Evolutionary conservation across 306 rosid genomes (phyloP).

Genomic region (Argentina anserina): DNA sequence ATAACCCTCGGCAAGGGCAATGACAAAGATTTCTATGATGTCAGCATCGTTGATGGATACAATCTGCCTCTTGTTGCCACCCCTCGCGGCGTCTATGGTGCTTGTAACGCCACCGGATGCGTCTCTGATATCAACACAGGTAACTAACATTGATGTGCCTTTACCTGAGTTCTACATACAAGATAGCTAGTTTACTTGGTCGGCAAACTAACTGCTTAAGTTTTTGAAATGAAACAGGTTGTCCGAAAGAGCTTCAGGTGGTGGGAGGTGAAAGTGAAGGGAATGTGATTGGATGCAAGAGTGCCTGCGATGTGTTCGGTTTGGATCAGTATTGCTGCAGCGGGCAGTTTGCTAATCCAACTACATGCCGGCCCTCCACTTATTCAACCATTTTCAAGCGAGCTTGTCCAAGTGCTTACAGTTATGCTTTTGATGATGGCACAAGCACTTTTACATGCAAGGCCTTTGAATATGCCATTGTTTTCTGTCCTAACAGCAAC

Average conservation of each 20-base stretch:
- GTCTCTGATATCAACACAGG: conserved; percentile 63
- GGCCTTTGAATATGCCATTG: conserved; percentile 64
- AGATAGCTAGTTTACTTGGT: neutral
- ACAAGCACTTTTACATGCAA: conserved; percentile 90
- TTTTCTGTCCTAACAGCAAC: conserved; percentile 58
- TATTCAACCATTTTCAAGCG: conserved; percentile 75
- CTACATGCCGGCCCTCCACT: conserved; percentile 65
- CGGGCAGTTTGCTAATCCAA: conserved; percentile 79
- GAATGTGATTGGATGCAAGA: conserved; percentile 70
- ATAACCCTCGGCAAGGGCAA: conserved; percentile 71
- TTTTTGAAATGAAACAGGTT: conserved; percentile 43
- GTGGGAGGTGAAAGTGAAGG: conserved; percentile 49
- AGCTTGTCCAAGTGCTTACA: conserved; percentile 92
- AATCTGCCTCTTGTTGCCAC: conserved; percentile 66
- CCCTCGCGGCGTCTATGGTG: conserved; percentile 52
- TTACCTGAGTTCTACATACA: neutral
- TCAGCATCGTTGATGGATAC: conserved; percentile 85
- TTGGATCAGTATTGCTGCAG: conserved; percentile 80
- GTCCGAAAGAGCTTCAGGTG: conserved; percentile 95
- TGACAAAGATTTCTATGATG: conserved; percentile 66
- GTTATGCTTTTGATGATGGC: conserved; percentile 90
- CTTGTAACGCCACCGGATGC: conserved; percentile 85
- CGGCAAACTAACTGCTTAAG: neutral
- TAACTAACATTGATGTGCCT: conserved; percentile 13
- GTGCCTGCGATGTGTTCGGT: conserved; percentile 90